A percentile compares a stretch with the other conserved stretches of the same genome.
phyloP scores from a whole-genome alignment of 2,329 filamentous ascomycete genomes.

The Talaromyces sp. region DNA sequence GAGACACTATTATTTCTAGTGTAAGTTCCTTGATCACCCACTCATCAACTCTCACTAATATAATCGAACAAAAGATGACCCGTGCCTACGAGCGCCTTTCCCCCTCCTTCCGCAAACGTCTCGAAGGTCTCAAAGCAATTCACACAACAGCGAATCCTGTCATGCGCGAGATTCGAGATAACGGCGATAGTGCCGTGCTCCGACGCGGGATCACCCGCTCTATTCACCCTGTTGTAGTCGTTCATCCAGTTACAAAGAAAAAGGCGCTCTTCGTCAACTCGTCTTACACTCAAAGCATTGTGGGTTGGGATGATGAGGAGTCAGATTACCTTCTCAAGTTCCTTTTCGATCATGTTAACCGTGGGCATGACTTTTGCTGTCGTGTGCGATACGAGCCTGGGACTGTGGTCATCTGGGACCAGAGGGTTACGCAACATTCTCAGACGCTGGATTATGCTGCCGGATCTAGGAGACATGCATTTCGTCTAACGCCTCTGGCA shows the following conservation, averaged over 20 bases:
- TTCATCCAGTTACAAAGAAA: slow-evolving; percentile 1
- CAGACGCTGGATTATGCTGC: slow-evolving; percentile 2
- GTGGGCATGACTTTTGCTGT: slow-evolving; percentile 4
- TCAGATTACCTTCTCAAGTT: slow-evolving; percentile 1
- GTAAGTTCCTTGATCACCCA: not conserved
- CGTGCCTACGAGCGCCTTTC: not conserved
- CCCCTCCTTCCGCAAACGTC: not conserved
- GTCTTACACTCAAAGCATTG: not conserved
- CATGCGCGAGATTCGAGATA: slow-evolving; percentile 1
- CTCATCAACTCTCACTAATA: not conserved
- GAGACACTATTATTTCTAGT: slow-evolving; percentile 1
- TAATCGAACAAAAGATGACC: not conserved
- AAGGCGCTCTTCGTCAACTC: slow-evolving; percentile 1
- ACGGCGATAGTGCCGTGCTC: not conserved
- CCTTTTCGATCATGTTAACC: slow-evolving; percentile 1
- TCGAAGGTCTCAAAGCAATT: not conserved
- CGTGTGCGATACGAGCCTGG: slow-evolving; percentile 1
- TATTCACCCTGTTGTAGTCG: not conserved
- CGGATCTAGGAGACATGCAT: slow-evolving; percentile 1
- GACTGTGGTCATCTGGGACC: slow-evolving; percentile 4
- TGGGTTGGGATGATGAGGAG: not conserved
- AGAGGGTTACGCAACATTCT: slow-evolving; percentile 2
- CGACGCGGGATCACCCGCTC: not conserved
- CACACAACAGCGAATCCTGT: not conserved
- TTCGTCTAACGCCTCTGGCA: not conserved